phyloP scores from a whole-genome alignment of 805 yeast species.

The Lipomyces japonicus region DNA sequence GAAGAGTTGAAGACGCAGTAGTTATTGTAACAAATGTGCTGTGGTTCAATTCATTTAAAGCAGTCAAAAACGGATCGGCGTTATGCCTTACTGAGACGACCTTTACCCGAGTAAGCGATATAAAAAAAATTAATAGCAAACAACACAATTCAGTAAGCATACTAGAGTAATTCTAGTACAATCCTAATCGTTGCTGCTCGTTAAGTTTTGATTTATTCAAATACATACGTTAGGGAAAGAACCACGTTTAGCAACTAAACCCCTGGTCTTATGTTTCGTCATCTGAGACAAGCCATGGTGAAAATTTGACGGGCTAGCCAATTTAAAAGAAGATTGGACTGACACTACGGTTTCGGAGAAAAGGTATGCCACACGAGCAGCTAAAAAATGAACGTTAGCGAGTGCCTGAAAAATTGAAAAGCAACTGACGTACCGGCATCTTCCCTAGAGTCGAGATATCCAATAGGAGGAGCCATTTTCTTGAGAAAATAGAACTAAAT shows the following conservation, averaged over 20 bases:
- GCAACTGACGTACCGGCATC: conserved; percentile 21
- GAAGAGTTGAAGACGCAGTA: conserved; percentile 51
- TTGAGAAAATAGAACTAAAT: neutral
- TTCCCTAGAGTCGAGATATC: conserved; percentile 22
- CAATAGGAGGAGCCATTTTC: conserved; percentile 22
- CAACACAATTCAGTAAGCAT: too few relatives aligned
- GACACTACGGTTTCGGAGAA: conserved; percentile 26
- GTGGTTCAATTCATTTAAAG: conserved; percentile 38
- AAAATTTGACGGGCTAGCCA: conserved; percentile 12
- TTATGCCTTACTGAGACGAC: conserved; percentile 38
- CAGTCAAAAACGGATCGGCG: conserved; percentile 53
- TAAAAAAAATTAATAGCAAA: too few relatives aligned
- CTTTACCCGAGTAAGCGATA: conserved; percentile 3
- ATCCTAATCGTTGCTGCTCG: too few relatives aligned
- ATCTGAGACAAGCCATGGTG: conserved; percentile 20
- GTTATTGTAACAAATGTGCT: conserved; percentile 45
- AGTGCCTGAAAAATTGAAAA: neutral
- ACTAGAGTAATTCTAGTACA: too few relatives aligned
- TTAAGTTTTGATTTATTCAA: too few relatives aligned
- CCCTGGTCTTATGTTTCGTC: conserved; percentile 20
- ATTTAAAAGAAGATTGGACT: conserved; percentile 18
- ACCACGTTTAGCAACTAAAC: conserved; percentile 24
- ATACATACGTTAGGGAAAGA: conserved; percentile 17
- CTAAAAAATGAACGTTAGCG: conserved; percentile 2
- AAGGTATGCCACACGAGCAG: conserved; percentile 28